phyloP scores from a whole-genome alignment of 306 rosid species.

The Vicia sativa region DNA sequence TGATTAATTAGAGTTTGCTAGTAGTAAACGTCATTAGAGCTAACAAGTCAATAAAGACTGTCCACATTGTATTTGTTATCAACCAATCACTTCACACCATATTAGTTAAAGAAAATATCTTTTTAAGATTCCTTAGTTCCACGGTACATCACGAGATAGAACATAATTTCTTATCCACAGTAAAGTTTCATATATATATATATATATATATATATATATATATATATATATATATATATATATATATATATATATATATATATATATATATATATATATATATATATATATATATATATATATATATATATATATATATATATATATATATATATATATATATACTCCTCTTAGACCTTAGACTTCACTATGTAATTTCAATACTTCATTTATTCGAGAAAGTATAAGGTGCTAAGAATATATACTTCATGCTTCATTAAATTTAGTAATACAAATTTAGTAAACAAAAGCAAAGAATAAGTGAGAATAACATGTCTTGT shows the following conservation, averaged over 20 bases:
- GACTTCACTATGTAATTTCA: slow-evolving; percentile 3
- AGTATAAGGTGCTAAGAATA: slow-evolving; percentile 38
- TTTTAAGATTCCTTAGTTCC: neutral
- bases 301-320: too few relatives aligned
- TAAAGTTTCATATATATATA: neutral
- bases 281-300: too few relatives aligned
- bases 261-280: too few relatives aligned
- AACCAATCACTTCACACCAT: neutral
- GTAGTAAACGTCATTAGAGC: too few relatives aligned
- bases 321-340: neutral
- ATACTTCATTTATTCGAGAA: slow-evolving; percentile 18
- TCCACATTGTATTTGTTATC: too few relatives aligned
- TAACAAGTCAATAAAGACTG: too few relatives aligned
- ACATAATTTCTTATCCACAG: slow-evolving; percentile 24
- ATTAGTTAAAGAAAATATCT: neutral
- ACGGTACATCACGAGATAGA: slow-evolving; percentile 14
- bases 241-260: too few relatives aligned
- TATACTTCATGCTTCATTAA: slow-evolving; percentile 37
- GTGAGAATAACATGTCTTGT: slow-evolving; percentile 35
- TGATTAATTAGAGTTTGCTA: too few relatives aligned
- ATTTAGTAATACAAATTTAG: slow-evolving; percentile 17
- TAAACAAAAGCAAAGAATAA: slow-evolving; percentile 26
- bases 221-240: too few relatives aligned
- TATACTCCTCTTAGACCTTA: neutral
- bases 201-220: too few relatives aligned